phyloP scores from a whole-genome alignment of 208 protist species.

The Leishmania arabica region DNA sequence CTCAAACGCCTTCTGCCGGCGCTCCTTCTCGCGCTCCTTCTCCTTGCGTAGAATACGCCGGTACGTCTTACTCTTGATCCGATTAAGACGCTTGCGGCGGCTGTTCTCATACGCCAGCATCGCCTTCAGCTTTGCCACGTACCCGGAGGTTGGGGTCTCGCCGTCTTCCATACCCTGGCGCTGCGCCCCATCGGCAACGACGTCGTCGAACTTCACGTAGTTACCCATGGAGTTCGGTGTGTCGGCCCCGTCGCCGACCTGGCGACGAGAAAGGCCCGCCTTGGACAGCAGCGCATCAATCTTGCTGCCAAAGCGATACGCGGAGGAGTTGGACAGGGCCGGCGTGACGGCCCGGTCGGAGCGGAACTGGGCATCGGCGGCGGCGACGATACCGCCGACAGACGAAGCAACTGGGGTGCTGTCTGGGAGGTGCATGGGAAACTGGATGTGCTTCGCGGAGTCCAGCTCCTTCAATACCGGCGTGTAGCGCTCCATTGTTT shows the following conservation, averaged over 20 bases:
- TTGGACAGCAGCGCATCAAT: conserved; percentile 61
- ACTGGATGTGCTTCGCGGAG: conserved; percentile 70
- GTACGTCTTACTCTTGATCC: conserved; percentile 95
- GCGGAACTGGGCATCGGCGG: conserved; percentile 41
- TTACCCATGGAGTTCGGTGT: conserved; percentile 39
- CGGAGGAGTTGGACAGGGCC: conserved; percentile 31
- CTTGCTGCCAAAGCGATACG: conserved; percentile 54
- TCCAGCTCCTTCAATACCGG: conserved; percentile 69
- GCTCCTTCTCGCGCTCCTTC: conserved; percentile 87
- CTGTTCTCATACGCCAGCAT: conserved; percentile 90
- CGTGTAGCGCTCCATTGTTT: conserved; percentile 82
- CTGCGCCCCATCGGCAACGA: conserved; percentile 10
- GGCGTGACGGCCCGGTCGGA: conserved; percentile 12
- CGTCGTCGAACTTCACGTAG: conserved; percentile 44
- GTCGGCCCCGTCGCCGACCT: conserved; percentile 23
- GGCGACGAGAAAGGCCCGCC: conserved; percentile 53
- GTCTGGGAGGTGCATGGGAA: conserved; percentile 76
- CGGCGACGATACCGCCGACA: conserved; percentile 74
- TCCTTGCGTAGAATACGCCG: conserved; percentile 92
- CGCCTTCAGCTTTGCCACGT: conserved; percentile 90
- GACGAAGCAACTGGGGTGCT: conserved; percentile 71
- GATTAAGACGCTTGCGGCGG: conserved; percentile 84
- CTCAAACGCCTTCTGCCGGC: conserved; percentile 82
- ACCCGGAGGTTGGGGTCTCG: conserved; percentile 47
- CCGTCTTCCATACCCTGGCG: conserved; percentile 13